Evolutionary conservation across 2,329 filamentous ascomycete genomes (phyloP).

Genomic region (Diaporthe sp.): DNA sequence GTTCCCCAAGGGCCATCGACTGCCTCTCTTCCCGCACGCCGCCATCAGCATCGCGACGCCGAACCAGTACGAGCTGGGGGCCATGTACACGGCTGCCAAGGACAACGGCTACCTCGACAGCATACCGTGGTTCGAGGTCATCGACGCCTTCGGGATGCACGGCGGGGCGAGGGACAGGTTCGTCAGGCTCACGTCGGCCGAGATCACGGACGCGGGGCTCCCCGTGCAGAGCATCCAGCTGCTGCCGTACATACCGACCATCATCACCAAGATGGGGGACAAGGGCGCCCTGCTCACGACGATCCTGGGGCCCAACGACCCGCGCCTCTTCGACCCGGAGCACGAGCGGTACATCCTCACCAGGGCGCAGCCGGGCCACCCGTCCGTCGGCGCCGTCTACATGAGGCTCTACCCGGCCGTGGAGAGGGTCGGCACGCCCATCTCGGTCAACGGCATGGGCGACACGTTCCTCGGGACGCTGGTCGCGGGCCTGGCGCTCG

Average conservation of each 20-base stretch:
- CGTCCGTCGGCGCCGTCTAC: slow-evolving; percentile 80
- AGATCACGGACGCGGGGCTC: slow-evolving; percentile 82
- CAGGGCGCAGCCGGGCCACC: slow-evolving; percentile 66
- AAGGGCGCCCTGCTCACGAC: slow-evolving; percentile 82
- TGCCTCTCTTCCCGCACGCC: slow-evolving; percentile 69
- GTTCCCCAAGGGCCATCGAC: slow-evolving; percentile 64
- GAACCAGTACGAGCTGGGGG: slow-evolving; percentile 83
- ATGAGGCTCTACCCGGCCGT: slow-evolving; percentile 79
- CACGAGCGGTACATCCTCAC: slow-evolving; percentile 79
- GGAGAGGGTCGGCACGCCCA: slow-evolving; percentile 76
- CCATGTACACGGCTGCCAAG: slow-evolving; percentile 81
- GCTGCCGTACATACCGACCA: slow-evolving; percentile 86
- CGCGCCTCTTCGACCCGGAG: slow-evolving; percentile 71
- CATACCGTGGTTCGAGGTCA: slow-evolving; percentile 80
- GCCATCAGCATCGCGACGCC: slow-evolving; percentile 83
- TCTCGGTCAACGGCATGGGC: slow-evolving; percentile 94
- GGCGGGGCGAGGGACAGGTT: slow-evolving; percentile 80
- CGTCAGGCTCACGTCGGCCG: slow-evolving; percentile 72
- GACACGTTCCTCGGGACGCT: slow-evolving; percentile 92
- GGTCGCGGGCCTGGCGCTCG: slow-evolving; percentile 80
- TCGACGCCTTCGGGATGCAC: slow-evolving; percentile 83
- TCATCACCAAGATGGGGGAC: slow-evolving; percentile 85
- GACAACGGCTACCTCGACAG: slow-evolving; percentile 75
- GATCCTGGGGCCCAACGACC: slow-evolving; percentile 76
- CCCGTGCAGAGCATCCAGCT: slow-evolving; percentile 88